Base-by-base conservation (phyloP, 2,329 filamentous ascomycete species). In the Phialocephala sp. region DNA sequence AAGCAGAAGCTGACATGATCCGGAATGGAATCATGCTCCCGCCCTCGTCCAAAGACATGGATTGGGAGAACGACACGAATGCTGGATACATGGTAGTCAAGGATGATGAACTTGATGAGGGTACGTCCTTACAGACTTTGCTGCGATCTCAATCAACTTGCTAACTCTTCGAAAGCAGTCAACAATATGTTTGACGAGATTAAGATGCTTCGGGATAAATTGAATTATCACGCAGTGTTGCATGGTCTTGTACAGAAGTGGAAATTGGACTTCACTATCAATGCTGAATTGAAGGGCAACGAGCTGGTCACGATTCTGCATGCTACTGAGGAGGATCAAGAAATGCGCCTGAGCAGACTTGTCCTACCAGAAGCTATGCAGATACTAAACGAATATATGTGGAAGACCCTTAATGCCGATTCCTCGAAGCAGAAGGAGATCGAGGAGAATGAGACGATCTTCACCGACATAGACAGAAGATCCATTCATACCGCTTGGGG, bases 171-270 rank as follows among this genome's bases (percentile, higher is more conserved):
- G 9, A 54, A 5, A 54, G 50, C n/a, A 4, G 50, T 54, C 12
- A 11, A 54, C 4, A 18, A 18, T 12, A 27, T 35, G 24, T 8
- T 1, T 15, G 24, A 32, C 27, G 24, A 54, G 24, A 54, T 54
- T 14, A 18, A 35, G 5, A 22, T 18, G 3, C 24, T 54, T 14
- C 50, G 50, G 2, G 24, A 27, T 35, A 6, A 8, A 14, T 35
- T 54, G 24, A 54, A 54, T 18, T 54, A 32, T 27, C 24, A 54
- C 6, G 14, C 14, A 4, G 24, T 35, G 6, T 18, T 54, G 14
- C 50, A 54, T 54, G 50, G 50, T 18, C 22, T 54, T 4, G 24
- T 54, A 3, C 50, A 54, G 27, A 54, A 54, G 50, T 54, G 22
- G 50, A 54, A 54, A 12, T 24, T 54, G 2, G 50, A 54, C 11